Evolutionary conservation across 73 alveolate genomes (phyloP), one percentile per base, ranked within the genome.

Genomic region (Stentor roeselii): DNA sequence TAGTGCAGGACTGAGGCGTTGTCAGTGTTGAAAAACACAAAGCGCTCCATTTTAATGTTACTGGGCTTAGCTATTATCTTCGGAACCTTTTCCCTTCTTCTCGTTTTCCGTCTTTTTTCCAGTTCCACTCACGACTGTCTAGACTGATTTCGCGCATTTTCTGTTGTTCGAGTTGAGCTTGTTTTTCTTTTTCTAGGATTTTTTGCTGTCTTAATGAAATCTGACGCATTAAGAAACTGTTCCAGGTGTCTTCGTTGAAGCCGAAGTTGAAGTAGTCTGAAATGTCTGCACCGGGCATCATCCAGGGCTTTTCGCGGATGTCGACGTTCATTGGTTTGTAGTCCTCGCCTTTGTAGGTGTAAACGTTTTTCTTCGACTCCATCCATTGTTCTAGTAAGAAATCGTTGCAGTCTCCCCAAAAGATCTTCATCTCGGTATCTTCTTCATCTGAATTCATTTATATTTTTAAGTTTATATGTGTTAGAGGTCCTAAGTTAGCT

Each of bases 351-450:
- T 27, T 40, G 34, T 67, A 67, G 41, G 21, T 21, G 34, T 30
- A 67, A 34, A 67, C 27, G n/a, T n/a, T 67, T 2, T 67, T 67
- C 2, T 32, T 67, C 2, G n/a, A 67, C 80, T 67, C 80, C 37
- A 67, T 67, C 80, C 80, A 67, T 67, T 67, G 80, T 32, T 67
- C 80, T 1, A 67, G 11, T 21, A 32, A 21, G 80, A 21, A 67
- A 67, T 67, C 80, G 37, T 67, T 67, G 80, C 80, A 67, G 21
- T 67, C 80, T 0, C 80, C 80, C 80, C 80, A 67, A 34, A 27
- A 67, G 1, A 67, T 67, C 2, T 67, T 67, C 34, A 67, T 21
- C 80, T 67, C 80, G 37, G 80, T 67, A 34, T 67, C 80, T 67
- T 67, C 80, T 27, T 67, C 41, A n/a, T 67, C 80, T 30, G 15